Conservation (phyloP, 1,284 basidiomycete species). For the Apiotrichum gamsii region DNA sequence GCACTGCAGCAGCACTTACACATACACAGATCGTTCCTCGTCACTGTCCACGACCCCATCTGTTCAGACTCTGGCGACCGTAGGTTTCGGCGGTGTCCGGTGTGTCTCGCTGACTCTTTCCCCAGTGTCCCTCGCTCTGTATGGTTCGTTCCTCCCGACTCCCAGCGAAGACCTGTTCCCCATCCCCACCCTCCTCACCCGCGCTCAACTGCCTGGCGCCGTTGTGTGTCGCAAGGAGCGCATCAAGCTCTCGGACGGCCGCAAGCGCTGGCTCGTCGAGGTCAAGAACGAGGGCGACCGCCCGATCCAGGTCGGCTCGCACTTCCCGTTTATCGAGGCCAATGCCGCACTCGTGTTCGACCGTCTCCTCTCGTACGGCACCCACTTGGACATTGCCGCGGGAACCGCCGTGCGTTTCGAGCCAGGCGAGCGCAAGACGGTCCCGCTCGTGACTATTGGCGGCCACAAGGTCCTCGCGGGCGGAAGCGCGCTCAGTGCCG, state of each 20-base stretch:
- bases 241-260: slow-evolving; percentile 68
- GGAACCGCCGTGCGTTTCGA: slow-evolving; percentile 94
- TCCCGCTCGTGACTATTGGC: slow-evolving; percentile 72
- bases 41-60: slow-evolving; percentile 90
- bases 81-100: too few relatives aligned
- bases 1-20: too few relatives aligned
- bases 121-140: slow-evolving; percentile 66
- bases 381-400: slow-evolving; percentile 77
- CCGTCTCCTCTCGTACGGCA: slow-evolving; percentile 70
- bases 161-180: slow-evolving; percentile 65
- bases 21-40: slow-evolving; percentile 70
- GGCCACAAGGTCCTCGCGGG: slow-evolving; percentile 69
- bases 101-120: too few relatives aligned
- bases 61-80: slow-evolving; percentile 71
- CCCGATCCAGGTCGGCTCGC: slow-evolving; percentile 89
- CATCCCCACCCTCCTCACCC: slow-evolving; percentile 52
- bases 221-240: slow-evolving; percentile 61
- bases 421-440: slow-evolving; percentile 80
- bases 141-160: slow-evolving; percentile 84
- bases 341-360: slow-evolving; percentile 80
- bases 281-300: slow-evolving; percentile 92
- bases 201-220: slow-evolving; percentile 64
- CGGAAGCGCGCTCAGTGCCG: slow-evolving; percentile 69
- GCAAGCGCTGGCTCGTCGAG: slow-evolving; percentile 62
- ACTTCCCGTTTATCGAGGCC: slow-evolving; percentile 89